Percentiles rank a stretch among this genome's conserved stretches.
Conservation (phyloP, 2,329 filamentous ascomycete genomes). For the Pseudocercospora cruenta region DNA sequence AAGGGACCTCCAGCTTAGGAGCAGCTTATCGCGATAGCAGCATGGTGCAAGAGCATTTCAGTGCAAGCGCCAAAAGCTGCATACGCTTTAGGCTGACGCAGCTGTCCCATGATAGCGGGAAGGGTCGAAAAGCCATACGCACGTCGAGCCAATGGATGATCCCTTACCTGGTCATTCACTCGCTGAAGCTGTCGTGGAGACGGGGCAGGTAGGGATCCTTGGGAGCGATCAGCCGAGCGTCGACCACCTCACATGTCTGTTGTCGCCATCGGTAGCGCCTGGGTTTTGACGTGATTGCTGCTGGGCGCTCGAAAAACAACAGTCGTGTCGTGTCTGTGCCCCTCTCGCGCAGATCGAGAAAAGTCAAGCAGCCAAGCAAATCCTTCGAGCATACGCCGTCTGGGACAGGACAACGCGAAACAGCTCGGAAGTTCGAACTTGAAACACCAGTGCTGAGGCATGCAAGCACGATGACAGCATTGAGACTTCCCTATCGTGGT, state of each 20-base stretch:
- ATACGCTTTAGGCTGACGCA: slow-evolving; percentile 1
- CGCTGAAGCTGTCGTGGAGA: neutral
- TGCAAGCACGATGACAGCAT: slow-evolving; percentile 19
- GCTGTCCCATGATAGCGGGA: slow-evolving; percentile 8
- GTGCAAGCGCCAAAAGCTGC: slow-evolving; percentile 2
- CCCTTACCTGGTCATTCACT: slow-evolving; percentile 8
- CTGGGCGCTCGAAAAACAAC: neutral
- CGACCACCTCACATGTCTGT: neutral
- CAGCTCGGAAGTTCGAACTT: neutral
- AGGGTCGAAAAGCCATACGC: slow-evolving; percentile 1
- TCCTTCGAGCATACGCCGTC: slow-evolving; percentile 1
- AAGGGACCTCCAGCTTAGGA: neutral
- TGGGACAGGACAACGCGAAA: slow-evolving; percentile 11
- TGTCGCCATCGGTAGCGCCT: neutral
- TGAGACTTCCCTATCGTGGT: neutral
- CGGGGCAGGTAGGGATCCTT: neutral
- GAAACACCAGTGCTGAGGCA: slow-evolving; percentile 15
- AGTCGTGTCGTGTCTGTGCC: neutral
- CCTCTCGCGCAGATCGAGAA: neutral
- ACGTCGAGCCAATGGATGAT: slow-evolving; percentile 1
- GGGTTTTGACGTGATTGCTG: neutral
- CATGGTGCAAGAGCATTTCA: slow-evolving; percentile 6
- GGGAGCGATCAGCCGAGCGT: neutral
- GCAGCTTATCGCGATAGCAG: slow-evolving; percentile 17
- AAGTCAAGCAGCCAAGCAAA: neutral